Percentiles rank a stretch among this genome's conserved stretches.
Conservation (phyloP, 208 protist genomes). For the Trypanosoma conorhini region DNA sequence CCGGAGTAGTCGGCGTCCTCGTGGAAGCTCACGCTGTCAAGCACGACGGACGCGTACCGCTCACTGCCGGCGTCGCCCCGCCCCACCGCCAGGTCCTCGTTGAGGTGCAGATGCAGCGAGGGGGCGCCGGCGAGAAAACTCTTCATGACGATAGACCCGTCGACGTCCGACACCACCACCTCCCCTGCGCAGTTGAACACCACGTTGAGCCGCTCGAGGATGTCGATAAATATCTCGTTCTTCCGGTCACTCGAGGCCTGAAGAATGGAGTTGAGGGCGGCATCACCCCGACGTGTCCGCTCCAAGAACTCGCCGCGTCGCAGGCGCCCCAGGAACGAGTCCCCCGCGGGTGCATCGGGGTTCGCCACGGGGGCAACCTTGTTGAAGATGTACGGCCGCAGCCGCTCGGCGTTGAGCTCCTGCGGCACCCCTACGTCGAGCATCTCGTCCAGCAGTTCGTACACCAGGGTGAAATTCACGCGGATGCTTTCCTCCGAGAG, state of each 20-base stretch:
- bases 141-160: constrained; percentile 92
- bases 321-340: constrained; percentile 42
- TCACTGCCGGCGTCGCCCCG: background rate
- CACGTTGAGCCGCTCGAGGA: constrained; percentile 83
- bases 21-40: constrained; percentile 91
- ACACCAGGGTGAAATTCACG: constrained; percentile 90
- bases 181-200: constrained; percentile 66
- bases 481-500: constrained; percentile 86
- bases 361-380: constrained; percentile 41
- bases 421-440: constrained; percentile 87
- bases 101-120: constrained; percentile 75
- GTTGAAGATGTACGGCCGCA: constrained; percentile 85
- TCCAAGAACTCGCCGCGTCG: constrained; percentile 35
- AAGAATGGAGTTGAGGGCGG: constrained; percentile 49
- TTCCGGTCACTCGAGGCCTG: constrained; percentile 32
- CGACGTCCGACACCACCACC: constrained; percentile 68
- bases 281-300: constrained; percentile 34
- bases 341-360: constrained; percentile 6
- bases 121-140: constrained; percentile 89
- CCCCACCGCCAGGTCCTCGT: constrained; percentile 80
- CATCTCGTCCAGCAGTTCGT: constrained; percentile 94
- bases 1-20: constrained; percentile 55
- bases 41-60: constrained; percentile 35
- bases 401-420: constrained; percentile 62
- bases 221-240: constrained; percentile 93